Evolutionary conservation across 2,329 filamentous ascomycete species (phyloP).

Genomic region (Pestalotiopsis sp.): DNA sequence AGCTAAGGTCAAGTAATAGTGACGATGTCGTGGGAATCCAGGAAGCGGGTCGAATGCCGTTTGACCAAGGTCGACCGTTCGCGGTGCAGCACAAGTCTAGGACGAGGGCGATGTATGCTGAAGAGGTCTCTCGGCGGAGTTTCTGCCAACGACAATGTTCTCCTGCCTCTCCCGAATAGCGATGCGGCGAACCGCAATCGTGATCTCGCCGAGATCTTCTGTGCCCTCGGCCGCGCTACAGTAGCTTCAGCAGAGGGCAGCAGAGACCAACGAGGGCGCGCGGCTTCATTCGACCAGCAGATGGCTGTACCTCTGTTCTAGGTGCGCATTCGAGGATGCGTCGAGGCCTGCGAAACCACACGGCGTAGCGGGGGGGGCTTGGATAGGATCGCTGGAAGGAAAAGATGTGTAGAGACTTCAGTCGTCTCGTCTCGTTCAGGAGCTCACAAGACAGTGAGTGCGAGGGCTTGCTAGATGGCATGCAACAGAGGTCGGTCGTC

Average conservation of each 20-base stretch:
- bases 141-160: background rate
- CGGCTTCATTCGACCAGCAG: slow-evolving; percentile 11
- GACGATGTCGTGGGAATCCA: background rate
- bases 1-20: background rate
- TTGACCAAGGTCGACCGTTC: background rate
- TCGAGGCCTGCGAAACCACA: background rate
- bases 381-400: background rate
- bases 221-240: slow-evolving; percentile 29
- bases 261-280: slow-evolving; percentile 24
- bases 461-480: background rate
- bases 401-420: background rate
- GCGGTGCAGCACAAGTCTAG: background rate
- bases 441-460: slow-evolving; percentile 3
- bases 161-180: background rate
- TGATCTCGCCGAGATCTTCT: slow-evolving; percentile 14
- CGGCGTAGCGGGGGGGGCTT: background rate
- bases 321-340: background rate
- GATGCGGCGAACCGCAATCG: background rate
- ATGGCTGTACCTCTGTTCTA: background rate
- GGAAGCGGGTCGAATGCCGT: background rate
- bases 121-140: background rate
- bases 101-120: background rate
- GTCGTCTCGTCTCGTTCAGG: background rate
- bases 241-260: slow-evolving; percentile 32
- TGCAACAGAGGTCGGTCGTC: slow-evolving; percentile 1